These are phyloP conservation scores for Trichomonas gallinae DNA, from an alignment of 208 protist genomes.

Conservation along the genomic window DNA sequence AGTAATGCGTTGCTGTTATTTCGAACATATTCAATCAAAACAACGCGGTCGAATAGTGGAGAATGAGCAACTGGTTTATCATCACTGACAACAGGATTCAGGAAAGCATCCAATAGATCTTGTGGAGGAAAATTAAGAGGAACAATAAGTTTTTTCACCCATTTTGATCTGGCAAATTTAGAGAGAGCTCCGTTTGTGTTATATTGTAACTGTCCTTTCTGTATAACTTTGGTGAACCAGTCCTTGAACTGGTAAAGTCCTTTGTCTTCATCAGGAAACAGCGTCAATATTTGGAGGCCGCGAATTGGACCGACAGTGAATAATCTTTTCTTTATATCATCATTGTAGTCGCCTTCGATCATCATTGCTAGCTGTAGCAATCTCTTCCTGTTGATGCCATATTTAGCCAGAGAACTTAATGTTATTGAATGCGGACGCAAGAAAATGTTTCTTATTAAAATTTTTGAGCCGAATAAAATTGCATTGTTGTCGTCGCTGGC, in stretches of 20 bases:
- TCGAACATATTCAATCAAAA: neutral
- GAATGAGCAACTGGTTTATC: neutral
- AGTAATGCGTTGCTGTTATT: neutral
- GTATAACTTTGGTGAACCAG: neutral
- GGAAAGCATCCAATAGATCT: neutral
- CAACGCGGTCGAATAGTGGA: neutral
- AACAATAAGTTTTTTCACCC: neutral
- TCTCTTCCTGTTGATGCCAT: neutral
- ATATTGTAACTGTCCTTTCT: neutral
- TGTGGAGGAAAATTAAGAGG: neutral
- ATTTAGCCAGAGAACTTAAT: neutral
- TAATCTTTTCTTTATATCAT: neutral
- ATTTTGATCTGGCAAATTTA: neutral
- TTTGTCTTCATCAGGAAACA: neutral
- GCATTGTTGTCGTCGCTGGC: neutral
- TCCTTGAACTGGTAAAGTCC: neutral
- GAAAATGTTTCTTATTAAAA: neutral
- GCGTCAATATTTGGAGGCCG: neutral
- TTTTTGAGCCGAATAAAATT: neutral
- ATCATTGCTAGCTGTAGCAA: neutral
- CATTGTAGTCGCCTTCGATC: constrained; percentile 10
- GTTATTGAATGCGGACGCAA: neutral
- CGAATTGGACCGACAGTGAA: neutral
- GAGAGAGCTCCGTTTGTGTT: neutral
- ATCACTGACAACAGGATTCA: neutral